A percentile compares a stretch with the other conserved stretches of the same genome.
Conservation (phyloP, 2,329 filamentous ascomycete genomes). For the Dothideomycetes sp. region DNA sequence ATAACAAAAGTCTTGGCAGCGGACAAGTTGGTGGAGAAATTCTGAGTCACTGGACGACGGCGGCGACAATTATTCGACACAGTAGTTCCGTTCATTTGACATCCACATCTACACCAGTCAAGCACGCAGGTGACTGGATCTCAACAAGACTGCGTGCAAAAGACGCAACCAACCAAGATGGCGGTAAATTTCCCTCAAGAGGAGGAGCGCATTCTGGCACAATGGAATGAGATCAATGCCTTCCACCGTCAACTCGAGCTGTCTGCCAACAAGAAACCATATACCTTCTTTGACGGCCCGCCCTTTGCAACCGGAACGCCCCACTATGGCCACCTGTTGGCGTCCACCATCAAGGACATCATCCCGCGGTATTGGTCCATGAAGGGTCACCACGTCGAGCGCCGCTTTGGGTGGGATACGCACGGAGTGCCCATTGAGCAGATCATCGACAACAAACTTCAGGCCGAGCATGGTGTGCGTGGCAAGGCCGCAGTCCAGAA, state of each 20-base stretch:
- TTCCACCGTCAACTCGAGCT: slow-evolving; percentile 83
- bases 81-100: too few relatives aligned
- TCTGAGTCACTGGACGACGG: too few relatives aligned
- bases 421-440: slow-evolving; percentile 93
- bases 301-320: slow-evolving; percentile 46
- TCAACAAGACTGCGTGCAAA: too few relatives aligned
- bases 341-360: slow-evolving; percentile 94
- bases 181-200: slow-evolving; percentile 88
- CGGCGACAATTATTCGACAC: too few relatives aligned
- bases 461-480: slow-evolving; percentile 59
- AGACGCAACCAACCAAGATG: too few relatives aligned
- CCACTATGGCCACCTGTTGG: slow-evolving; percentile 67
- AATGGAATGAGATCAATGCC: slow-evolving; percentile 86
- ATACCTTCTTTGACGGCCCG: slow-evolving; percentile 81
- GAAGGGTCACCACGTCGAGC: slow-evolving; percentile 87
- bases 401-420: slow-evolving; percentile 91
- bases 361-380: slow-evolving; percentile 96
- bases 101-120: too few relatives aligned
- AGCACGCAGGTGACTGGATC: too few relatives aligned
- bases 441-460: slow-evolving; percentile 83
- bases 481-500: slow-evolving; percentile 78
- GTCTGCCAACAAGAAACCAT: slow-evolving; percentile 69
- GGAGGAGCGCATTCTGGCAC: slow-evolving; percentile 72
- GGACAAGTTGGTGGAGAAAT: too few relatives aligned
- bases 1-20: too few relatives aligned